phyloP scores from a whole-genome alignment of 2,329 filamentous ascomycete species.

The Delphinella strobiligena region DNA sequence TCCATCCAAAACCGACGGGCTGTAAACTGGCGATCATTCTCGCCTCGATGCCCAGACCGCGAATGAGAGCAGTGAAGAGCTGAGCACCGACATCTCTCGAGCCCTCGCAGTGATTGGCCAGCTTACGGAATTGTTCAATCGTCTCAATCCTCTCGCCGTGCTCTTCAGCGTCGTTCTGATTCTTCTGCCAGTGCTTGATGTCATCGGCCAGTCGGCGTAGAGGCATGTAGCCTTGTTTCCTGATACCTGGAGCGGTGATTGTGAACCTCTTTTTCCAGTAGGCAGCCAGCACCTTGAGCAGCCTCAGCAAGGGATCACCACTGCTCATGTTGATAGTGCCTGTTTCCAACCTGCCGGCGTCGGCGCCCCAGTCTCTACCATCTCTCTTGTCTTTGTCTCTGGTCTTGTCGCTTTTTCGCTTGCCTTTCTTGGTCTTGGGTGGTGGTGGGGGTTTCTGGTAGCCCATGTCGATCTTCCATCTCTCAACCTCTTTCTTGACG shows the following conservation, averaged over 20 bases:
- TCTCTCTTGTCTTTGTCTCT: slow-evolving; percentile 30
- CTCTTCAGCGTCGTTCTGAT: slow-evolving; percentile 46
- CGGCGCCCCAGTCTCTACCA: slow-evolving; percentile 58
- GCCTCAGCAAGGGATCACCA: slow-evolving; percentile 66
- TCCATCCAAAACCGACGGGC: slow-evolving; percentile 82
- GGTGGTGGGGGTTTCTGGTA: slow-evolving; percentile 28
- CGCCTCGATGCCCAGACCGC: slow-evolving; percentile 70
- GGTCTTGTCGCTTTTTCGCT: slow-evolving; percentile 27
- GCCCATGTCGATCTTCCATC: slow-evolving; percentile 59
- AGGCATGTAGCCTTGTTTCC: slow-evolving; percentile 83
- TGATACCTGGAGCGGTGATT: slow-evolving; percentile 63
- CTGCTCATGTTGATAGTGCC: slow-evolving; percentile 65
- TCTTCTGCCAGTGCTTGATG: slow-evolving; percentile 55
- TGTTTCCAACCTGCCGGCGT: slow-evolving; percentile 56
- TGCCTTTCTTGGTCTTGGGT: slow-evolving; percentile 25
- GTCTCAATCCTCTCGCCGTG: slow-evolving; percentile 68
- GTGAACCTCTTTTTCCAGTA: slow-evolving; percentile 85
- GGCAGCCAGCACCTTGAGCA: slow-evolving; percentile 63
- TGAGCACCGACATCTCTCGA: slow-evolving; percentile 83
- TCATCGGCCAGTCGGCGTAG: slow-evolving; percentile 64
- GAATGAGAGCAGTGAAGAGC: slow-evolving; percentile 73
- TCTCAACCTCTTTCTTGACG: slow-evolving; percentile 60
- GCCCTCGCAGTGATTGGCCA: slow-evolving; percentile 60
- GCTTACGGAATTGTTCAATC: slow-evolving; percentile 54
- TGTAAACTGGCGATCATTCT: slow-evolving; percentile 78